A percentile compares a stretch with the other conserved stretches of the same genome.
phyloP scores from a whole-genome alignment of 208 protist genomes.

The Leishmania turanica region DNA sequence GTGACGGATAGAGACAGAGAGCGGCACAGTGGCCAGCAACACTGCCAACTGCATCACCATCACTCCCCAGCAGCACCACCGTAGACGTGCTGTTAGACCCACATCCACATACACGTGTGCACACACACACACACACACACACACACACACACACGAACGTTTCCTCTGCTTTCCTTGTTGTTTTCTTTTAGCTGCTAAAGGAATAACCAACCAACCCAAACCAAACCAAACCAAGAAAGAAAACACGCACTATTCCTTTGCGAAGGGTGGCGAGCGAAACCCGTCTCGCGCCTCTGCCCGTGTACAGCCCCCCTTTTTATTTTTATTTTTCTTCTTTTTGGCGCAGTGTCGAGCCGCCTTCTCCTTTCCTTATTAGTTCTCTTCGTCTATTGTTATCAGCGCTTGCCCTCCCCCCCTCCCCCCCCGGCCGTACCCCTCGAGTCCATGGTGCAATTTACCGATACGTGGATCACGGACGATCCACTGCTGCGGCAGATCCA shows the following conservation, averaged over 20 bases:
- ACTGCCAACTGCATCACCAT: background rate
- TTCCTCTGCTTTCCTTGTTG: background rate
- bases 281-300: background rate
- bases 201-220: accelerated
- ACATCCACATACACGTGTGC: background rate
- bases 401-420: no score
- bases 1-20: background rate
- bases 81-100: background rate
- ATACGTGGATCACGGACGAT: conserved; percentile 62
- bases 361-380: background rate
- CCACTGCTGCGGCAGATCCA: conserved; percentile 45
- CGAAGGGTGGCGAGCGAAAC: background rate
- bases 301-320: no score
- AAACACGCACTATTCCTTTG: background rate
- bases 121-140: no score
- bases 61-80: background rate
- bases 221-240: no score
- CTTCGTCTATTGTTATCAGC: background rate
- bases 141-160: no score
- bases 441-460: conserved; percentile 28
- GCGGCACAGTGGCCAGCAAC: background rate
- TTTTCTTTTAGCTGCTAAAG: no score
- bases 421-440: background rate
- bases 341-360: background rate
- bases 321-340: background rate